phyloP scores from a whole-genome alignment of 164 flowering plant genomes.

The Echeveria elegans region DNA sequence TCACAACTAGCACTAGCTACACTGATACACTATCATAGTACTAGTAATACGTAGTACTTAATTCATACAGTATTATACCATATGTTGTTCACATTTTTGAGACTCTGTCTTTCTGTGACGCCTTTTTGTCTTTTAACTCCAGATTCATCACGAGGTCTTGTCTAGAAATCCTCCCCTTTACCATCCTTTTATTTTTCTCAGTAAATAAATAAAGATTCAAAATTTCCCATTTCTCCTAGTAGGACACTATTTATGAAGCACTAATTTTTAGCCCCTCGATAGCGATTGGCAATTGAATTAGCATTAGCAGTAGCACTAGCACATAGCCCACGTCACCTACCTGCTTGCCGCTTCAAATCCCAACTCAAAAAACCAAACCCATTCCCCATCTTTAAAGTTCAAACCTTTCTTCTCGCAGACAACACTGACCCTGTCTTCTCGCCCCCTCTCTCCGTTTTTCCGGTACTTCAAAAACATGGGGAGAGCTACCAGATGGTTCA shows the following conservation, averaged over 20 bases:
- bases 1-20: no score
- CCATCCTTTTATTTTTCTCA: background rate
- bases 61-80: no score
- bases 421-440: no score
- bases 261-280: no score
- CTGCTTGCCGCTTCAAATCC: constrained; percentile 4
- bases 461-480: constrained; percentile 29
- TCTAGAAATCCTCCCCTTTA: background rate
- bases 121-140: constrained; percentile 1
- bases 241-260: no score
- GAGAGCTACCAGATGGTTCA: constrained; percentile 46
- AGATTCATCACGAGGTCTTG: constrained; percentile 6
- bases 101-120: constrained; percentile 14
- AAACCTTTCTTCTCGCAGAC: no score
- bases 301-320: no score
- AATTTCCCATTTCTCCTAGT: background rate
- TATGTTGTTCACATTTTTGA: constrained; percentile 12
- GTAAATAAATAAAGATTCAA: background rate
- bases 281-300: no score
- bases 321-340: constrained; percentile 2
- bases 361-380: background rate
- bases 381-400: background rate
- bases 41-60: no score
- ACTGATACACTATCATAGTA: no score
- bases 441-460: background rate